Evolutionary conservation across 2,329 filamentous ascomycete genomes (phyloP).

Genomic region (Xylaria multiplex): DNA sequence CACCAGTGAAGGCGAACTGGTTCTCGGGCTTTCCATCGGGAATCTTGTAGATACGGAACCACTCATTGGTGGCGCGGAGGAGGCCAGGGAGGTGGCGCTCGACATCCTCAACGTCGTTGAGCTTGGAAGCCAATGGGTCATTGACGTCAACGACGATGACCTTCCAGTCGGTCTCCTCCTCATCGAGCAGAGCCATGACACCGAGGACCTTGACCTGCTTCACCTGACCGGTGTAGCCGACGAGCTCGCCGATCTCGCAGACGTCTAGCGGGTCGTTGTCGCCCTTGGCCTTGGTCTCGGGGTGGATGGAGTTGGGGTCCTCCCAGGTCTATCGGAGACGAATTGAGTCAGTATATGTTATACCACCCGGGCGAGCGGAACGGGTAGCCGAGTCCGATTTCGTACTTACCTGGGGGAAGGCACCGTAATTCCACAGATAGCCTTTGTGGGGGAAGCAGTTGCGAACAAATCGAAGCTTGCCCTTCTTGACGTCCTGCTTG

Average conservation of each 20-base stretch:
- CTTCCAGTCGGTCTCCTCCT: conserved; percentile 99
- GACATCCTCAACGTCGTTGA: conserved; percentile 98
- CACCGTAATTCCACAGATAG: conserved; percentile 99
- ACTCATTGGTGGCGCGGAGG: conserved; percentile 97
- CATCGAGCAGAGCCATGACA: conserved; percentile 98
- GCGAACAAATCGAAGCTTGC: conserved; percentile 98
- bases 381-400: conserved; percentile 22
- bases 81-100: conserved; percentile 98
- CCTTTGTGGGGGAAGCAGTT: conserved; percentile 99
- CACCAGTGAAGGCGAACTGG: conserved; percentile 99
- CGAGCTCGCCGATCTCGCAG: conserved; percentile 98
- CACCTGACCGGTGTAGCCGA: conserved; percentile 93
- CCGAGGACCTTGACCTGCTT: conserved; percentile 99
- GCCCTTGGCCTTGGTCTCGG: conserved; percentile 98
- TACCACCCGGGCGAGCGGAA: conserved; percentile 18
- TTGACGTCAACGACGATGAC: conserved; percentile 99
- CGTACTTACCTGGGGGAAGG: conserved; percentile 86
- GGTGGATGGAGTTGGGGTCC: conserved; percentile 94
- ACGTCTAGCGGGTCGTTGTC: conserved; percentile 99
- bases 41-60: conserved; percentile 99
- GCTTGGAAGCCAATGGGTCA: conserved; percentile 93
- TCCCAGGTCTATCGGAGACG: conserved; percentile 83
- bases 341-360: conserved; percentile 20
- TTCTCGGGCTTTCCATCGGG: conserved; percentile 99
- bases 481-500: conserved; percentile 99